These are phyloP conservation scores for Berberis thunbergii DNA, from an alignment of 164 flowering plant species.

Conservation along the genomic window DNA sequence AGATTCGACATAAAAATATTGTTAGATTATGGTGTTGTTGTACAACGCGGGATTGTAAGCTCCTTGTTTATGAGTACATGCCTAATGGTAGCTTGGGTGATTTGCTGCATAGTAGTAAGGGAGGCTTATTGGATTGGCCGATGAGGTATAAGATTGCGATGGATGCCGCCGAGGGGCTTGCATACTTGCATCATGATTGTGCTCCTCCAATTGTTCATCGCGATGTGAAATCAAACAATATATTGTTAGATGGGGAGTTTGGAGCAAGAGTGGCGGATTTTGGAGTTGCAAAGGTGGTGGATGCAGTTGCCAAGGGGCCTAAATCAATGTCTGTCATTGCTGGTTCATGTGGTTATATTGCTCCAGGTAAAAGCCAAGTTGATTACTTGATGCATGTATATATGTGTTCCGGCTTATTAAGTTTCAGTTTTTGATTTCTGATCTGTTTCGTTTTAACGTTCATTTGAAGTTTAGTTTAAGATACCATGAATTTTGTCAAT, in stretches of 20 bases:
- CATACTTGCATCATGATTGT: slow-evolving; percentile 73
- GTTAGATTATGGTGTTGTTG: slow-evolving; percentile 66
- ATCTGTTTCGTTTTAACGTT: neutral
- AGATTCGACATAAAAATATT: slow-evolving; percentile 66
- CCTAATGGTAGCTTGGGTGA: slow-evolving; percentile 79
- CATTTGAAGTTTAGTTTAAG: no score
- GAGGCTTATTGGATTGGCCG: slow-evolving; percentile 51
- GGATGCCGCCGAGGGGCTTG: slow-evolving; percentile 67
- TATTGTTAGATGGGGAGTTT: slow-evolving; percentile 53
- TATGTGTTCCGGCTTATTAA: neutral
- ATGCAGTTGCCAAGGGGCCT: slow-evolving; percentile 22
- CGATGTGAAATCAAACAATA: slow-evolving; percentile 66
- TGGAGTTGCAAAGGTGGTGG: slow-evolving; percentile 56
- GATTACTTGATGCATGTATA: neutral
- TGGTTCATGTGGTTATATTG: slow-evolving; percentile 80
- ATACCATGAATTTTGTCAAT: no score
- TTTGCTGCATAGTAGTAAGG: slow-evolving; percentile 47
- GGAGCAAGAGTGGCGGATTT: slow-evolving; percentile 67
- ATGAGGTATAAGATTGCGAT: slow-evolving; percentile 50
- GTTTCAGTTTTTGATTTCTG: neutral
- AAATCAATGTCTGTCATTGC: slow-evolving; percentile 66
- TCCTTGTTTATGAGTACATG: slow-evolving; percentile 70
- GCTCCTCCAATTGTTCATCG: slow-evolving; percentile 67
- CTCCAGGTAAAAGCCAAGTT: slow-evolving; percentile 45
- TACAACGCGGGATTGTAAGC: slow-evolving; percentile 39